A percentile compares a stretch with the other conserved stretches of the same genome.
Evolutionary conservation across 495 filamentous ascomycete genomes (phyloP).

Genomic region (Podospora comata): DNA sequence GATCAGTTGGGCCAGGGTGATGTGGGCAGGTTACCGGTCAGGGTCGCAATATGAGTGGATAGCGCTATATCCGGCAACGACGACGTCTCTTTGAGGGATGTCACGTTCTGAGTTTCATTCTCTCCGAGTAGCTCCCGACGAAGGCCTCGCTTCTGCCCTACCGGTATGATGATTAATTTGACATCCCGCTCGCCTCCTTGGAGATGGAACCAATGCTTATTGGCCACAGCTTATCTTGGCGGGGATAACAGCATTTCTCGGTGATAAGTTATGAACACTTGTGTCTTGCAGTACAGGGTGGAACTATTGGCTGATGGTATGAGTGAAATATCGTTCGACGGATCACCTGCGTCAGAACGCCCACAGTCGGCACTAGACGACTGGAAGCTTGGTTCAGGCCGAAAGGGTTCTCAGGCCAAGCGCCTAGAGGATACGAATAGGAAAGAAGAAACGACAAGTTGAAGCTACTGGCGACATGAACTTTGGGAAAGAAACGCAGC

Average conservation of each 20-base stretch:
- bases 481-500: background rate
- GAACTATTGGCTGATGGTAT: background rate
- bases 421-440: background rate
- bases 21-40: background rate
- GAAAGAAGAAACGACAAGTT: background rate
- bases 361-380: no score
- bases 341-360: no score
- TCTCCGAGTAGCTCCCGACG: constrained; percentile 6
- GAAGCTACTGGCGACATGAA: background rate
- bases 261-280: background rate
- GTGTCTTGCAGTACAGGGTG: background rate
- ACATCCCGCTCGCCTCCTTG: constrained; percentile 16
- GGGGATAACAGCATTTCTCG: background rate
- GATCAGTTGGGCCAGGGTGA: background rate
- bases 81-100: constrained; percentile 1
- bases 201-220: constrained; percentile 9
- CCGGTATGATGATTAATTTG: constrained; percentile 13
- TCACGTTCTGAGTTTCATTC: constrained; percentile 20
- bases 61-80: background rate
- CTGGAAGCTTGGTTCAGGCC: no score
- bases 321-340: no score
- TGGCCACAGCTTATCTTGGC: constrained; percentile 7
- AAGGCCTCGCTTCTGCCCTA: constrained; percentile 13
- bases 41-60: constrained; percentile 7
- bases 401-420: background rate